Conservation (phyloP, 176 grass and related monocot genomes). For the Aegilops umbellulata region DNA sequence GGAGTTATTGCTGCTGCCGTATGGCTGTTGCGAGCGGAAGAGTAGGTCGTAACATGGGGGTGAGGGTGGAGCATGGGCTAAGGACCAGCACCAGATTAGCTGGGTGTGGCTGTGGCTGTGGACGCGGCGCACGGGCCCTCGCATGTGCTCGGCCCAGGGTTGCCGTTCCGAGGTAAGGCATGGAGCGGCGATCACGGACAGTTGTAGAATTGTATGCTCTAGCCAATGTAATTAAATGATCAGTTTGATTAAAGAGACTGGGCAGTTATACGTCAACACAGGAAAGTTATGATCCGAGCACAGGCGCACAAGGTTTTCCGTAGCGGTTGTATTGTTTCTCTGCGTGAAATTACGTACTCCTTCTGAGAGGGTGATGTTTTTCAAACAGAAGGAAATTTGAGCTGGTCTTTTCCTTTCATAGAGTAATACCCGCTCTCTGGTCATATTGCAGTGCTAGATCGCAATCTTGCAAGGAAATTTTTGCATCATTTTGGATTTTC, state of each 20-base stretch:
- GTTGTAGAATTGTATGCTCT: too few relatives aligned
- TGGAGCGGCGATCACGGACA: too few relatives aligned
- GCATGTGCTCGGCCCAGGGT: too few relatives aligned
- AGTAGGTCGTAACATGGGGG: constrained; percentile 23
- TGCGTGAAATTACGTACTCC: not conserved
- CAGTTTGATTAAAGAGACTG: too few relatives aligned
- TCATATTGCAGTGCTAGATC: not conserved
- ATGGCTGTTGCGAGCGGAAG: not conserved
- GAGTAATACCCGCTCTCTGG: not conserved
- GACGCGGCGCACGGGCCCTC: constrained; percentile 7
- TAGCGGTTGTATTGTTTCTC: too few relatives aligned
- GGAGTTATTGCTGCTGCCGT: not conserved
- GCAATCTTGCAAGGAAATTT: not conserved
- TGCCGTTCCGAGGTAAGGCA: too few relatives aligned
- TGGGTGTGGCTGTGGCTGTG: not conserved
- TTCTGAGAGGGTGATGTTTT: too few relatives aligned
- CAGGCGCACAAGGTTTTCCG: not conserved
- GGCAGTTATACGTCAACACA: too few relatives aligned
- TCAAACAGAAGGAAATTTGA: not conserved
- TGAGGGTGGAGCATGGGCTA: not conserved
- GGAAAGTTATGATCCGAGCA: too few relatives aligned
- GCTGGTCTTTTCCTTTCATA: not conserved
- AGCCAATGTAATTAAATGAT: too few relatives aligned
- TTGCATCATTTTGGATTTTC: not conserved
- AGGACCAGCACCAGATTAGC: constrained; percentile 4